A percentile compares a stretch with the other conserved stretches of the same genome.
These are phyloP conservation scores for Fraxinus baroniana DNA, from an alignment of 305 asterid genomes.

Conservation along the genomic window DNA sequence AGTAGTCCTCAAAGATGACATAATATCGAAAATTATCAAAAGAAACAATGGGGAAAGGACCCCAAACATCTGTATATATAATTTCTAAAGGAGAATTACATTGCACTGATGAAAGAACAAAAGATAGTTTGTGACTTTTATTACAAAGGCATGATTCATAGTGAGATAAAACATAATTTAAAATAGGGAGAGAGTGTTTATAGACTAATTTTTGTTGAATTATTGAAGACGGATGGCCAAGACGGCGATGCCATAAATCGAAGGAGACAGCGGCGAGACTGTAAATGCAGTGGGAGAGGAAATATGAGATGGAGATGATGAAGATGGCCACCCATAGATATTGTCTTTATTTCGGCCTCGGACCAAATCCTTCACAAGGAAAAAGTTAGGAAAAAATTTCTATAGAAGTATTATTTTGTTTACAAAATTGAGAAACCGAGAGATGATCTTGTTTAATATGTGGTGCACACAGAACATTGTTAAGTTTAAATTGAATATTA, in stretches of 20 bases:
- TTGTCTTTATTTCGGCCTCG: background rate
- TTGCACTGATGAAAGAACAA: background rate
- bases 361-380: background rate
- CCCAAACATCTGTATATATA: background rate
- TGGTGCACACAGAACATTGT: no score
- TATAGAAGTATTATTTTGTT: no score
- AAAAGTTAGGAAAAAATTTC: no score
- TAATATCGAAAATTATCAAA: background rate
- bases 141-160: background rate
- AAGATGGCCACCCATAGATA: background rate
- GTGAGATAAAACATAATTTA: background rate
- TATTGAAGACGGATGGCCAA: background rate
- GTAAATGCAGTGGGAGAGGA: background rate
- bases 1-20: background rate
- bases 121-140: background rate
- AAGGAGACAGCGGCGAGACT: no score
- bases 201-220: background rate
- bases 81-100: background rate
- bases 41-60: background rate
- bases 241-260: background rate
- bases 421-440: no score
- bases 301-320: no score
- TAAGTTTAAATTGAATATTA: no score
- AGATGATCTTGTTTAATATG: no score
- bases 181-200: background rate